phyloP scores from a whole-genome alignment of 164 flowering plant species.

The Piper betle region DNA sequence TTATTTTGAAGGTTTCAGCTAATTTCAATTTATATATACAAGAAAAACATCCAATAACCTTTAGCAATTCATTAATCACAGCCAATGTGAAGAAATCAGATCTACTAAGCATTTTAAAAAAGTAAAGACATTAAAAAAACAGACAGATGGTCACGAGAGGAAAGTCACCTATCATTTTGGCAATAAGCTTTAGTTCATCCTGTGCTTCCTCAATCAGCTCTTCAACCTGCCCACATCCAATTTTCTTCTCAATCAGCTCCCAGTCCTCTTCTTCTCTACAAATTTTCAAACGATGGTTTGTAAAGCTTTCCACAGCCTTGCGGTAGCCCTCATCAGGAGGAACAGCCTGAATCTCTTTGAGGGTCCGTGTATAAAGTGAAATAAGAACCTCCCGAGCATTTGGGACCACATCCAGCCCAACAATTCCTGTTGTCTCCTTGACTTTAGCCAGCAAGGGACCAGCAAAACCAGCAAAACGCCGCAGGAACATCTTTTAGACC shows the following conservation, averaged over 20 bases:
- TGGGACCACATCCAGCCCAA: constrained; percentile 87
- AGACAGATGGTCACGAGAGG: constrained; percentile 3
- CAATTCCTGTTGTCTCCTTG: constrained; percentile 97
- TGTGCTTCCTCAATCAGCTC: constrained; percentile 92
- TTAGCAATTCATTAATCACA: no score
- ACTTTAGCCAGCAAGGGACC: constrained; percentile 79
- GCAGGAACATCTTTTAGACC: constrained; percentile 36
- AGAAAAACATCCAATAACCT: no score
- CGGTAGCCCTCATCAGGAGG: constrained; percentile 95
- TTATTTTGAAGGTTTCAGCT: no score
- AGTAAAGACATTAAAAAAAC: background rate
- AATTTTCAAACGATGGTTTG: constrained; percentile 65
- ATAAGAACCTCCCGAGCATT: constrained; percentile 84
- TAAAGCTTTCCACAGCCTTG: constrained; percentile 88
- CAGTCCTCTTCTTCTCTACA: constrained; percentile 87
- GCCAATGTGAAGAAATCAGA: background rate
- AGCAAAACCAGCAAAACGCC: constrained; percentile 59
- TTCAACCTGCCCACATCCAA: constrained; percentile 96
- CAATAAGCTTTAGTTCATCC: constrained; percentile 82
- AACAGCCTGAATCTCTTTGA: constrained; percentile 72
- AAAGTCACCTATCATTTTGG: constrained; percentile 56
- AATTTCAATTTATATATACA: no score
- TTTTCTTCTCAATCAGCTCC: constrained; percentile 75
- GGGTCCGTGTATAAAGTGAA: constrained; percentile 65
- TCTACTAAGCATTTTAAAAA: background rate